Percentiles rank a stretch among this genome's conserved stretches.
Conservation (phyloP, 768 basidiomycete genomes). For the Psilocybe sp. region DNA sequence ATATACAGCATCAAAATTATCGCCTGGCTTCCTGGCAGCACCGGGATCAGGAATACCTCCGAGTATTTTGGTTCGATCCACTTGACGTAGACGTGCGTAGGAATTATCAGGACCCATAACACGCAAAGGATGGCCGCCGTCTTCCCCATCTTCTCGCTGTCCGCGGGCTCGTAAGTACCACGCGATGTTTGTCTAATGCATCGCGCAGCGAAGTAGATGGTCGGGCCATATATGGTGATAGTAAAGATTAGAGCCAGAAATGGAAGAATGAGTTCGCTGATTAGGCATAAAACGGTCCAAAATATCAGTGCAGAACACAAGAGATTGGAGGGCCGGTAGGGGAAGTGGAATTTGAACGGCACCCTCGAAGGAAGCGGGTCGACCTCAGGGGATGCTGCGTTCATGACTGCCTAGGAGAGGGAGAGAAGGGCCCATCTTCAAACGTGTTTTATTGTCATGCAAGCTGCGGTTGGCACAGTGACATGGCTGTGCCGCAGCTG, state of each 20-base stretch:
- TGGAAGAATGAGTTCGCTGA: neutral
- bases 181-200: neutral
- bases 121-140: neutral
- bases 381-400: too few relatives aligned
- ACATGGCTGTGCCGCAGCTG: too few relatives aligned
- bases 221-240: neutral
- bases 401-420: too few relatives aligned
- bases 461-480: too few relatives aligned
- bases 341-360: too few relatives aligned
- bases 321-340: neutral
- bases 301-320: neutral
- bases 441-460: too few relatives aligned
- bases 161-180: too few relatives aligned
- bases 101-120: neutral
- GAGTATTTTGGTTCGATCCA: neutral
- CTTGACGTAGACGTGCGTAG: neutral
- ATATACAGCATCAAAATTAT: neutral
- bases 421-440: too few relatives aligned
- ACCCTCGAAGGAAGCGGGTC: too few relatives aligned
- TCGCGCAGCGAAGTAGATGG: neutral
- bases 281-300: neutral
- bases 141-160: too few relatives aligned
- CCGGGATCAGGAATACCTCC: neutral
- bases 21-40: neutral
- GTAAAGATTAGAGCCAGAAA: neutral